Evolutionary conservation across 192 early-diverging fungal genomes (phyloP).

Genomic region (Coemansia sp.): DNA sequence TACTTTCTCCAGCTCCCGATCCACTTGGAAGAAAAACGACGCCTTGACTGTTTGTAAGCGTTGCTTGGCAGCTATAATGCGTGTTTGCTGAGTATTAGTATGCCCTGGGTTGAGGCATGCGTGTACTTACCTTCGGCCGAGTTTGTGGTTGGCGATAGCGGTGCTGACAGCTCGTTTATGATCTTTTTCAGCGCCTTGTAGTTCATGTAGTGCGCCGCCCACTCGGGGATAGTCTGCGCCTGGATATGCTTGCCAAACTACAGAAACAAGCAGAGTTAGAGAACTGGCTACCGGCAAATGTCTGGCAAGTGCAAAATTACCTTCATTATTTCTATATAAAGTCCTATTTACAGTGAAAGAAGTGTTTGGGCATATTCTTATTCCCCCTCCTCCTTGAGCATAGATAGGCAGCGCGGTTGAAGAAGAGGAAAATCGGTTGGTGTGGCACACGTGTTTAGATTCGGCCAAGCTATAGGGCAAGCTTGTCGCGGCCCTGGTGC

Average conservation of each 20-base stretch:
- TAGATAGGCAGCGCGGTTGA: neutral
- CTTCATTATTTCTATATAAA: neutral
- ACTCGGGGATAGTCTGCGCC: slow-evolving; percentile 85
- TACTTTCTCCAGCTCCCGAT: slow-evolving; percentile 97
- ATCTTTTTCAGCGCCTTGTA: slow-evolving; percentile 99
- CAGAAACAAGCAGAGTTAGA: neutral
- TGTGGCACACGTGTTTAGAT: neutral
- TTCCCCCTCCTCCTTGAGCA: too few relatives aligned
- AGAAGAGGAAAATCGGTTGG: neutral
- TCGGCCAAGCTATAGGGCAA: neutral
- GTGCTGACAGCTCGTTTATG: slow-evolving; percentile 68
- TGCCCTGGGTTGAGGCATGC: too few relatives aligned
- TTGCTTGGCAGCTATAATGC: slow-evolving; percentile 26
- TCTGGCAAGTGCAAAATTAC: neutral
- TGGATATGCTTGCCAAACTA: slow-evolving; percentile 99
- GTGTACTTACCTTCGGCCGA: slow-evolving; percentile 33
- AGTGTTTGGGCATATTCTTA: neutral
- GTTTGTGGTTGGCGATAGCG: slow-evolving; percentile 41
- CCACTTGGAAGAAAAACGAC: slow-evolving; percentile 95
- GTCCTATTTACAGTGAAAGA: neutral
- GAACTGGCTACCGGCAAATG: neutral
- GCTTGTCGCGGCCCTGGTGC: too few relatives aligned
- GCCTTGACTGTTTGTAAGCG: slow-evolving; percentile 84
- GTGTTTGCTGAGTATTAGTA: too few relatives aligned
- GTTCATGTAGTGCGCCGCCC: slow-evolving; percentile 91